Evolutionary conservation across 805 yeast genomes (phyloP).

Genomic region (Tetrapisispora namnaoensis): DNA sequence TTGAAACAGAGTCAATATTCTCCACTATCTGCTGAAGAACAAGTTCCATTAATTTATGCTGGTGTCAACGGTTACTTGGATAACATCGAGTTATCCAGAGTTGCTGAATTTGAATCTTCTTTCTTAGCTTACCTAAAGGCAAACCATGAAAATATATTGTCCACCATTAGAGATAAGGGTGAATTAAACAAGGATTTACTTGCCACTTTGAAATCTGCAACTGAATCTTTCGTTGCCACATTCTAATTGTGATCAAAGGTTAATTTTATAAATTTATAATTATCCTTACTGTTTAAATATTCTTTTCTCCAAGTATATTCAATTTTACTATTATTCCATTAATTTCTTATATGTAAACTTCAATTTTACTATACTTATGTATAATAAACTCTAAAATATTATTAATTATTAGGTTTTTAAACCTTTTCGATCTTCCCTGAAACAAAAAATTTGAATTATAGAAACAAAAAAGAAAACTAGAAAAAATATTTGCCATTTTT

Average conservation of each 20-base stretch:
- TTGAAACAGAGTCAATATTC: slow-evolving; percentile 95
- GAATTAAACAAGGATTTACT: slow-evolving; percentile 80
- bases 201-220: slow-evolving; percentile 78
- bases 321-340: slow-evolving; percentile 1
- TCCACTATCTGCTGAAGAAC: slow-evolving; percentile 98
- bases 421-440: too few species aligned
- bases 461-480: not conserved
- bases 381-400: too few species aligned
- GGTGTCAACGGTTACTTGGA: slow-evolving; percentile 99
- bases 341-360: not conserved
- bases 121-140: slow-evolving; percentile 89
- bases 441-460: too few species aligned
- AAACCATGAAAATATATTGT: slow-evolving; percentile 75
- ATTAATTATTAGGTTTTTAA: too few species aligned
- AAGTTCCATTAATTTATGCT: slow-evolving; percentile 96
- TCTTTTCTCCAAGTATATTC: slow-evolving; percentile 1
- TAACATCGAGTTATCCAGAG: slow-evolving; percentile 69
- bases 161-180: slow-evolving; percentile 81
- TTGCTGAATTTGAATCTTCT: slow-evolving; percentile 84
- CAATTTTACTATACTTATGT: not conserved
- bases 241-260: slow-evolving; percentile 44
- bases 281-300: slow-evolving; percentile 1
- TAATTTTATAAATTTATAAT: not conserved
- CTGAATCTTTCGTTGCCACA: slow-evolving; percentile 88
- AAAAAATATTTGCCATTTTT: not conserved